Percentiles rank a stretch among this genome's conserved stretches.
phyloP scores from a whole-genome alignment of 2,329 filamentous ascomycete species.

The Fusarium globosum region DNA sequence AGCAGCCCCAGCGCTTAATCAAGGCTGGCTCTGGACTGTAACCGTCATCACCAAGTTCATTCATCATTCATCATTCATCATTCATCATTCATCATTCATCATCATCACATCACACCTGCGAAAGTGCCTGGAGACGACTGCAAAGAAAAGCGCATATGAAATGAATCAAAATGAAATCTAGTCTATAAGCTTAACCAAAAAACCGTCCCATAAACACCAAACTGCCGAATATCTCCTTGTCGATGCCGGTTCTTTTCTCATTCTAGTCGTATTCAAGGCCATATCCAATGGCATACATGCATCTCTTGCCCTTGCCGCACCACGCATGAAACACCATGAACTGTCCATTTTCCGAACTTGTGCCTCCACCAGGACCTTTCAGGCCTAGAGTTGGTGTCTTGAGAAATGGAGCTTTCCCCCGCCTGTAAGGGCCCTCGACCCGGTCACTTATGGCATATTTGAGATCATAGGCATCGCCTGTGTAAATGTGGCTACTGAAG shows the following conservation, averaged over 20 bases:
- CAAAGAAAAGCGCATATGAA: background rate
- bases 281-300: conserved; percentile 51
- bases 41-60: background rate
- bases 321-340: conserved; percentile 53
- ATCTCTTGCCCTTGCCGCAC: conserved; percentile 48
- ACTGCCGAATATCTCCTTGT: background rate
- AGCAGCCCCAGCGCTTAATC: conserved; percentile 19
- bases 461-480: conserved; percentile 65
- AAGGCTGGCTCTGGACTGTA: background rate
- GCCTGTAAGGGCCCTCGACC: conserved; percentile 53
- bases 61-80: conserved; percentile 6
- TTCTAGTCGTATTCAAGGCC: conserved; percentile 7
- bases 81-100: background rate
- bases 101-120: background rate
- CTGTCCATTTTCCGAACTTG: conserved; percentile 46
- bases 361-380: conserved; percentile 56
- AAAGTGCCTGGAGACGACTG: background rate
- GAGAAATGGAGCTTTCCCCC: conserved; percentile 49
- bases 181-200: conserved; percentile 4
- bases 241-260: background rate
- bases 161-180: background rate
- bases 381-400: conserved; percentile 52
- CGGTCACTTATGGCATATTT: conserved; percentile 64
- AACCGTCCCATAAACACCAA: conserved; percentile 16
- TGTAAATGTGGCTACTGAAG: conserved; percentile 71